These are phyloP conservation scores for Cladosporium oxysporum DNA, from an alignment of 2,329 filamentous ascomycete genomes.

Conservation along the genomic window DNA sequence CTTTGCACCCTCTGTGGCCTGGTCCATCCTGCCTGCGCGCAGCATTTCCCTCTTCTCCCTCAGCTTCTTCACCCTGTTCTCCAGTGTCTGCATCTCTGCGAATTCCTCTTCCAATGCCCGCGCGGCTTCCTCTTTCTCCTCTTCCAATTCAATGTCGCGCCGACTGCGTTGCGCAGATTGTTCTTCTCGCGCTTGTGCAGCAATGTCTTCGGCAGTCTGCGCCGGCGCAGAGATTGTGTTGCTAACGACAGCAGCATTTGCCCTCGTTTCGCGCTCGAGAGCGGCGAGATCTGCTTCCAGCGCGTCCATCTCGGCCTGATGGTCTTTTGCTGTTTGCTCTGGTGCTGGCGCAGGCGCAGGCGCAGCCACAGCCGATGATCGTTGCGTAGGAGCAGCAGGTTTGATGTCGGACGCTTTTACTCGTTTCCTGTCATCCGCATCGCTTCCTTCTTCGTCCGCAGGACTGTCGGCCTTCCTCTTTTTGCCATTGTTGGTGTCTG, in stretches of 20 bases:
- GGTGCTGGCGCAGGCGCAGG: not conserved
- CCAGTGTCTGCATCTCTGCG: slow-evolving; percentile 52
- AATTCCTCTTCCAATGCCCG: slow-evolving; percentile 50
- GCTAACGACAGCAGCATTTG: slow-evolving; percentile 29
- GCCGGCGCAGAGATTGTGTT: slow-evolving; percentile 48
- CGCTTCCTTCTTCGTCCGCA: slow-evolving; percentile 17
- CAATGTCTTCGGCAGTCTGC: slow-evolving; percentile 49
- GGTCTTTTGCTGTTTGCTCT: slow-evolving; percentile 38
- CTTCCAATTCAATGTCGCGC: slow-evolving; percentile 49
- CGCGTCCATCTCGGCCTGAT: slow-evolving; percentile 60
- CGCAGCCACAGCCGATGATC: not conserved
- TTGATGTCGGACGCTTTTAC: not conserved
- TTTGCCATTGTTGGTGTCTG: slow-evolving; percentile 39
- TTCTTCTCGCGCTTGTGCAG: slow-evolving; percentile 48
- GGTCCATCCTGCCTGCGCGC: slow-evolving; percentile 27
- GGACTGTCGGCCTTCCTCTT: slow-evolving; percentile 54
- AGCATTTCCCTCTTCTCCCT: slow-evolving; percentile 50
- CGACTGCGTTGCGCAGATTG: slow-evolving; percentile 45
- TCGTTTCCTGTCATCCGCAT: slow-evolving; percentile 26
- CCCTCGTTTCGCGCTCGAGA: slow-evolving; percentile 33
- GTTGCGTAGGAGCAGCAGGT: not conserved
- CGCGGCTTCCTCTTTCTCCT: slow-evolving; percentile 51
- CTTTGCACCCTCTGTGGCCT: slow-evolving; percentile 6
- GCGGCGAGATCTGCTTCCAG: slow-evolving; percentile 79
- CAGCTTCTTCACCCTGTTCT: slow-evolving; percentile 47